Evolutionary conservation across 2,329 filamentous ascomycete genomes (phyloP).

Genomic region (Talaromyces sp.): DNA sequence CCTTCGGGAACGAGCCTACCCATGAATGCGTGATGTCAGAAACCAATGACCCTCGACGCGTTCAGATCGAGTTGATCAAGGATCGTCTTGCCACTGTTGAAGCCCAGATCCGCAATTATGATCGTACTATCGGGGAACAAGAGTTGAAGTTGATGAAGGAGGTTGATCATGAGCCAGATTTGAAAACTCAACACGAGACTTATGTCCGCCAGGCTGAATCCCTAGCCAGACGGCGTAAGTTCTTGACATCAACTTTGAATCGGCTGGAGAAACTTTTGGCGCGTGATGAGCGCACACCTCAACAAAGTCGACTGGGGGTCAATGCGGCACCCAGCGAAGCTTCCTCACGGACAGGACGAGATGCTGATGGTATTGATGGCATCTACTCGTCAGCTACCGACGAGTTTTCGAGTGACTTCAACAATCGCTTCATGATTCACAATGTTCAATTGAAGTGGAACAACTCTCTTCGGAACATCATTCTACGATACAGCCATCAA

Average conservation of each 20-base stretch:
- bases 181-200: constrained; percentile 50
- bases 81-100: constrained; percentile 77
- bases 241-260: constrained; percentile 61
- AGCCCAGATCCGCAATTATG: constrained; percentile 75
- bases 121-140: constrained; percentile 71
- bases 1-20: constrained; percentile 90
- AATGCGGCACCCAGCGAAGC: constrained; percentile 25
- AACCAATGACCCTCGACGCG: constrained; percentile 82
- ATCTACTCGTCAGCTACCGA: constrained; percentile 70
- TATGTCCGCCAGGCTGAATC: constrained; percentile 61
- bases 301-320: constrained; percentile 43
- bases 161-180: constrained; percentile 51
- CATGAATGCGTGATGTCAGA: constrained; percentile 95
- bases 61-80: constrained; percentile 84
- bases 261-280: constrained; percentile 56
- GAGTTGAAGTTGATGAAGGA: constrained; percentile 65
- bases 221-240: constrained; percentile 60
- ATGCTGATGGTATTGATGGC: constrained; percentile 53
- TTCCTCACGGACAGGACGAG: constrained; percentile 31
- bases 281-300: constrained; percentile 51
- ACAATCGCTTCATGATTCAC: constrained; percentile 97
- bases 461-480: constrained; percentile 91
- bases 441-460: constrained; percentile 99
- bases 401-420: constrained; percentile 92
- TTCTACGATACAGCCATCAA: constrained; percentile 95